Base-by-base conservation (phyloP, 1,139 yeast species). In the Hansenula sp. region DNA sequence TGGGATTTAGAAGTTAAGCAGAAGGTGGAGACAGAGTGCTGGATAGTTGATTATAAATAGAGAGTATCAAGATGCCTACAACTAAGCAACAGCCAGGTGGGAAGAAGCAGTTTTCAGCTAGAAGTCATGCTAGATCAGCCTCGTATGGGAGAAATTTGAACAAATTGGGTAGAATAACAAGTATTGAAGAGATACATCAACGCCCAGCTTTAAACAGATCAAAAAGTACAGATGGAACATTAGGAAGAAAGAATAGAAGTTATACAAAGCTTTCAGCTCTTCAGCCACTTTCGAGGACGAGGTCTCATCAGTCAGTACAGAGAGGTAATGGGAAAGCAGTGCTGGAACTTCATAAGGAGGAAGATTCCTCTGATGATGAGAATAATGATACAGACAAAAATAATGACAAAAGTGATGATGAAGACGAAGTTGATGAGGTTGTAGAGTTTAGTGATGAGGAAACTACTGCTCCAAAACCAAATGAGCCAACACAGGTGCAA, bases 341-440 rank as follows among this genome's bases (percentile, higher is more conserved):
- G 25, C 30, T 57, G 33, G 53, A 56, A 43, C 34, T 57, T 31
- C 43, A 50, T 45, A 22, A 44, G 38, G 41, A 47, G 11, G 22
- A 29, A 13, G 32, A 29, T 12, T 29, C 32, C 6, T 54, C 44
- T 8, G 56, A 50, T 18, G 60, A 55, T 9, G 60, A 61, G 12
- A 48, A 48, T 14, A 47, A 51, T 16, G 49, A 50, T 18, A 57
- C 57, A 3, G 56, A 60, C 13, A 60, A 52, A 26, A 62, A 55
- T 7, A 61, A 52, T 7, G 66, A 59, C 2, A 43, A 11, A 7
- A 61, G 52, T 7, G 66, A 59, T 3, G 44, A 38, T 5, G 63
- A 60, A 12, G 70, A 62, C 32, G 66, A 60, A 28, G 68, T 64
- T 20, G 70, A 62, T 7, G 62, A 58, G 16, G 68, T 64, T 20